A percentile compares a stretch with the other conserved stretches of the same genome.
These are phyloP conservation scores for Oryza glaberrima DNA, from an alignment of 176 grass and related monocot species.

Conservation along the genomic window DNA sequence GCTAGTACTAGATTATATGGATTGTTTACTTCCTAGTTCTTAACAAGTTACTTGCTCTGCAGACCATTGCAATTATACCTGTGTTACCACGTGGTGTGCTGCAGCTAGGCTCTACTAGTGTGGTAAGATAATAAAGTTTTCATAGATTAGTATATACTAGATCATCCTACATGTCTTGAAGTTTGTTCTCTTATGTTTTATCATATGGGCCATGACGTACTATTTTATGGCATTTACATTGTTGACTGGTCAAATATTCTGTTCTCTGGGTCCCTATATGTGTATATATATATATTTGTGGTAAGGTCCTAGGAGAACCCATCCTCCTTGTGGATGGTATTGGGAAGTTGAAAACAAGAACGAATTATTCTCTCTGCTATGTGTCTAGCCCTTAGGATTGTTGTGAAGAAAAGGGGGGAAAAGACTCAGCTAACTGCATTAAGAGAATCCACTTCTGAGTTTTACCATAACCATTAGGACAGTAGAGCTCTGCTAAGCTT, in stretches of 20 bases:
- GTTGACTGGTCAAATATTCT: constrained; percentile 55
- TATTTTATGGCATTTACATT: constrained; percentile 41
- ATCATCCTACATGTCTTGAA: constrained; percentile 40
- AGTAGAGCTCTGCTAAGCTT: constrained; percentile 6
- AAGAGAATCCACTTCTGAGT: background rate
- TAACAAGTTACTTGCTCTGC: constrained; percentile 48
- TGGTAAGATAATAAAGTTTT: constrained; percentile 57
- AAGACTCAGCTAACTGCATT: background rate
- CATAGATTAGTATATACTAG: constrained; percentile 36
- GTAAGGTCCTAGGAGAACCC: constrained; percentile 28
- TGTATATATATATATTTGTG: constrained; percentile 22
- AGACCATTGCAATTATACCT: constrained; percentile 82
- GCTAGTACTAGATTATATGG: constrained; percentile 24
- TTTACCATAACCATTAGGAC: background rate
- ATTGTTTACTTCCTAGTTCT: background rate
- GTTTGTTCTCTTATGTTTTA: constrained; percentile 31
- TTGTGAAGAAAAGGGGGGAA: background rate
- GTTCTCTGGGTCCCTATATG: constrained; percentile 38
- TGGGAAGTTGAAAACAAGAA: constrained; percentile 30
- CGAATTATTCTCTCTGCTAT: background rate
- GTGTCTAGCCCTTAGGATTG: background rate
- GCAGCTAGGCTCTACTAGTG: constrained; percentile 70
- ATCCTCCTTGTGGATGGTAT: constrained; percentile 36
- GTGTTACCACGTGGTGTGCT: constrained; percentile 79
- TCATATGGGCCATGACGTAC: constrained; percentile 28